These are phyloP conservation scores for Podospora anserina DNA, from an alignment of 495 filamentous ascomycete genomes.

Conservation along the genomic window DNA sequence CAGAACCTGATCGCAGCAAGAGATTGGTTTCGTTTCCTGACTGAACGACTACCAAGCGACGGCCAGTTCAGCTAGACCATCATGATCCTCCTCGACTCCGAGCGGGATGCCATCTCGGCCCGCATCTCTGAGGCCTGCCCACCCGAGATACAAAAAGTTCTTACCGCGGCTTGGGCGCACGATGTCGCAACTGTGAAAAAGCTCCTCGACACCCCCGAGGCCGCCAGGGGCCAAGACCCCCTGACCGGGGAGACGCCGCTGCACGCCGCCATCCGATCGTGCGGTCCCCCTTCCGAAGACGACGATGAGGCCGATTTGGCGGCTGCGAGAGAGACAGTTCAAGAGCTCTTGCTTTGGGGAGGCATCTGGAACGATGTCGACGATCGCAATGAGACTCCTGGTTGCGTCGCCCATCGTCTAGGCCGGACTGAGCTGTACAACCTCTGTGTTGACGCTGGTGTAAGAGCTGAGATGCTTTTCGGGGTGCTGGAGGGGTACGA, in stretches of 20 bases:
- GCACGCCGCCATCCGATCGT: constrained; percentile 85
- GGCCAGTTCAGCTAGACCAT: too few species aligned
- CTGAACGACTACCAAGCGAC: background rate
- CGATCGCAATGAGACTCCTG: constrained; percentile 79
- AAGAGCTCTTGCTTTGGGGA: constrained; percentile 75
- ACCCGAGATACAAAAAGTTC: constrained; percentile 52
- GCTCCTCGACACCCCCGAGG: constrained; percentile 61
- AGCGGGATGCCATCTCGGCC: constrained; percentile 40
- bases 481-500: constrained; percentile 75
- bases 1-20: background rate
- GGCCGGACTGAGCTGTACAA: constrained; percentile 73
- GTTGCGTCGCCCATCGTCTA: constrained; percentile 75
- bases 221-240: constrained; percentile 74
- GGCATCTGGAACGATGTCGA: constrained; percentile 98
- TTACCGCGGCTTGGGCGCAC: constrained; percentile 81
- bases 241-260: constrained; percentile 84
- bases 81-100: constrained; percentile 24
- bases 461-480: constrained; percentile 84
- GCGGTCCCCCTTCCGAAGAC: constrained; percentile 51
- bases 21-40: background rate
- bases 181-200: constrained; percentile 69
- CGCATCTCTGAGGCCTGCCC: constrained; percentile 49
- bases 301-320: constrained; percentile 48
- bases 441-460: constrained; percentile 84
- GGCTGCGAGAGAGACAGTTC: constrained; percentile 61